Conservation (phyloP, 768 basidiomycete species). For the Amanita rimosa region DNA sequence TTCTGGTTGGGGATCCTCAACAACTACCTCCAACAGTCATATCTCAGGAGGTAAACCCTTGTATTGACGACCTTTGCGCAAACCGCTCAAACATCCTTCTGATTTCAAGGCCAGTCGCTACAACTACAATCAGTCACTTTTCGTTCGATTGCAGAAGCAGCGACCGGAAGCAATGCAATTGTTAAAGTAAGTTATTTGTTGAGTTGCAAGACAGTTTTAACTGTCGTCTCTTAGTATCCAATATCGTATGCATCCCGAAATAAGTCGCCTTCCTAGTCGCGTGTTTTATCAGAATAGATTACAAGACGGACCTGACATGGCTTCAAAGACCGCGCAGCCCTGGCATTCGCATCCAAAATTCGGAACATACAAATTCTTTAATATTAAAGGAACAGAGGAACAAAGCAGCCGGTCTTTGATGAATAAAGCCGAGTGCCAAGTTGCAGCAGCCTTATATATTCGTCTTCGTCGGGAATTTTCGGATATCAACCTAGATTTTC, state of each 20-base stretch:
- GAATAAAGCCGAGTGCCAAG: constrained; percentile 64
- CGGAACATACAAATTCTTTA: constrained; percentile 84
- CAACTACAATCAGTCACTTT: constrained; percentile 84
- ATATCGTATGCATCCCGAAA: constrained; percentile 98
- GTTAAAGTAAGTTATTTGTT: constrained; percentile 47
- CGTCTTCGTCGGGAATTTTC: constrained; percentile 57
- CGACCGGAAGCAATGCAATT: constrained; percentile 81
- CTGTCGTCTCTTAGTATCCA: constrained; percentile 58
- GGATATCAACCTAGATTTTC: constrained; percentile 28
- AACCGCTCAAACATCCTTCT: constrained; percentile 1
- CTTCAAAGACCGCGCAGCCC: constrained; percentile 60
- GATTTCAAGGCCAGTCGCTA: constrained; percentile 45
- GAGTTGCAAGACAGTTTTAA: neutral
- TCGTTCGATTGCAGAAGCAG: constrained; percentile 80
- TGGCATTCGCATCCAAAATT: constrained; percentile 80
- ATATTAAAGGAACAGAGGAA: constrained; percentile 68
- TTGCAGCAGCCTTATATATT: constrained; percentile 68
- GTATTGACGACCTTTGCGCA: constrained; percentile 1
- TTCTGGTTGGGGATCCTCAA: constrained; percentile 93
- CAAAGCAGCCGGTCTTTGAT: constrained; percentile 56
- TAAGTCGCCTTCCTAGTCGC: constrained; percentile 79
- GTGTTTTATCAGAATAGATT: constrained; percentile 79
- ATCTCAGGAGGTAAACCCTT: constrained; percentile 28
- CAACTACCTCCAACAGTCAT: constrained; percentile 88
- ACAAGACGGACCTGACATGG: constrained; percentile 86